Conservation (phyloP, 176 grass and related monocot genomes). For the Alopecurus myosuroides region DNA sequence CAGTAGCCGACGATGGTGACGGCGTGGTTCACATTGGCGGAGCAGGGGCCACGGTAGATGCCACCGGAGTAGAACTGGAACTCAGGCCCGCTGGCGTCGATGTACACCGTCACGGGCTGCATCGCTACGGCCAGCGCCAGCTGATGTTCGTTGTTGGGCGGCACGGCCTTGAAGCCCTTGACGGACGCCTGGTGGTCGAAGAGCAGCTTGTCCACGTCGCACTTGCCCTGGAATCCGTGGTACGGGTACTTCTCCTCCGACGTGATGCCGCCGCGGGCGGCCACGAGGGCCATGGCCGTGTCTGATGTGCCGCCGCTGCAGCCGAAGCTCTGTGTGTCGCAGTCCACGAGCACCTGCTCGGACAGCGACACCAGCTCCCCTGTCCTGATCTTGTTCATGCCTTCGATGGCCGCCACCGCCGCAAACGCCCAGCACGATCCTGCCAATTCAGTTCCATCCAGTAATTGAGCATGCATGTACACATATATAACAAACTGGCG, state of each 20-base stretch:
- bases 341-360: conserved; percentile 38
- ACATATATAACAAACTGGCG: not conserved
- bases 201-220: not conserved
- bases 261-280: conserved; percentile 22
- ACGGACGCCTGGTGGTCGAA: conserved; percentile 4
- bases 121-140: conserved; percentile 27
- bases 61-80: conserved; percentile 44
- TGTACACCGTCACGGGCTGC: conserved; percentile 41
- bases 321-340: conserved; percentile 6
- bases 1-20: conserved; percentile 40
- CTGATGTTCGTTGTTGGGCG: conserved; percentile 17
- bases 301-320: conserved; percentile 15
- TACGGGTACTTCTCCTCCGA: conserved; percentile 14
- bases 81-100: not conserved
- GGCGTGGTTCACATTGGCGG: conserved; percentile 28
- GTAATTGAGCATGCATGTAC: not conserved
- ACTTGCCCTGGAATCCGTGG: conserved; percentile 3
- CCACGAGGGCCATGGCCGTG: conserved; percentile 23
- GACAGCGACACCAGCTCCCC: conserved; percentile 28
- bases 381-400: conserved; percentile 40
- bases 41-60: conserved; percentile 33
- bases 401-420: conserved; percentile 29
- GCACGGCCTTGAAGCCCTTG: not conserved
- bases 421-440: conserved; percentile 40
- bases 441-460: not conserved